Base-by-base conservation (phyloP, 2,329 filamentous ascomycete genomes). In the Trichoderma brevicompactum region DNA sequence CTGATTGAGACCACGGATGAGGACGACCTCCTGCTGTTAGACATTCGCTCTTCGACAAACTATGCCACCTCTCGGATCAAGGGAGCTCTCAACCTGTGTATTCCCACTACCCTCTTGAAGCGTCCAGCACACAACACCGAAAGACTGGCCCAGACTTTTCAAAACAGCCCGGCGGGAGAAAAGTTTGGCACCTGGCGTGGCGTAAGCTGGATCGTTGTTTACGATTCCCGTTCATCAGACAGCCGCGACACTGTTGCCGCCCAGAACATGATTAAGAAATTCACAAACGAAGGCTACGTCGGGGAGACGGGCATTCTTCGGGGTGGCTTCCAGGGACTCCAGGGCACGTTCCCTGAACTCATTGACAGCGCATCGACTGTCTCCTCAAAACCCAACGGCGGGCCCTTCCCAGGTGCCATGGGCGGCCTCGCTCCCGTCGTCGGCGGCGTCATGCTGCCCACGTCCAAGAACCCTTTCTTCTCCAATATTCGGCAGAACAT, bases 401-500 rank as follows among this genome's bases (percentile, higher is more conserved):
- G 80, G 9, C 75, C 85, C 60, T 83, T 79, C 46, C 78, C 81
- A 6, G 72, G 74, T 52, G 73, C 73, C 15, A 77, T 78, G 32
- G 77, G 75, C 5, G 79, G 77, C 10, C 75, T 92, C 44, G 78
- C 78, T 0, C 91, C 92, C 1, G 90, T 97, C n/a, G 91, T 93
- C 65, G 95, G 94, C 65, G 94, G 94, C 7, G 96, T 96, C 68
- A 86, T 87, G 66, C 87, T 98, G 75, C 95, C 95, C 1, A 80
- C 81, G 44, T 83, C 86, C 0, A 84, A 87, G 69, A 88, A 87
- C 66, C 94, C 94, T 0, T 98, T 99, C 80, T 98, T 98, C 76
- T 88, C 89, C 67, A 98, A 97, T 69, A 98, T 99, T 71, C 88
- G 95, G 49, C 95, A 98, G 76, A 97, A 98, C 69, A 94, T 96